Conservation (phyloP, 106 monocot species). For the Agapanthus africanus region DNA sequence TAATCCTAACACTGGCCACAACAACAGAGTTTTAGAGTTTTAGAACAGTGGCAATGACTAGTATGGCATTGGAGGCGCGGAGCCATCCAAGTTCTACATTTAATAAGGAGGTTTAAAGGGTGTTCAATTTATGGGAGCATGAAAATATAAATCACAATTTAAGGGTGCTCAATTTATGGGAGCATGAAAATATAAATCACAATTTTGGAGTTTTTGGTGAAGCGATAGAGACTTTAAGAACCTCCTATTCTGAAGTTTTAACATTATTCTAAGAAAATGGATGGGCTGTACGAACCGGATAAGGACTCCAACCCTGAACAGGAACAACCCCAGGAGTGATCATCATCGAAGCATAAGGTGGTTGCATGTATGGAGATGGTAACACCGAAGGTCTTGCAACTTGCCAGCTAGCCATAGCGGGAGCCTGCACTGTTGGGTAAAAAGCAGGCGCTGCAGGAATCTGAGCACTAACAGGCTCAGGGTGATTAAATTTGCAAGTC, state of each 20-base stretch:
- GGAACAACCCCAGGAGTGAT: conserved; percentile 58
- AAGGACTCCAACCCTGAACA: conserved; percentile 71
- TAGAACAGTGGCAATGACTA: no score
- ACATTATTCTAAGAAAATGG: background rate
- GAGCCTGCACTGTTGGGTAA: conserved; percentile 44
- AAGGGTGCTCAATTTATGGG: no score
- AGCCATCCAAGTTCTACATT: no score
- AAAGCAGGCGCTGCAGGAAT: conserved; percentile 37
- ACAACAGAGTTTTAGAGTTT: no score
- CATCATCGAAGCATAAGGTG: conserved; percentile 68
- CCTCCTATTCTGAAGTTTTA: background rate
- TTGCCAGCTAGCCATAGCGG: conserved; percentile 48
- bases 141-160: no score
- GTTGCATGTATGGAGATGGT: conserved; percentile 51
- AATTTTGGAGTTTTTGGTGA: no score
- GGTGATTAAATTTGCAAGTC: conserved; percentile 92
- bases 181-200: no score
- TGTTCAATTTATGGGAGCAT: no score
- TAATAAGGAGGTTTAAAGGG: no score
- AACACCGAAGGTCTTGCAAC: conserved; percentile 42
- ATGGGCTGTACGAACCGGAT: conserved; percentile 46
- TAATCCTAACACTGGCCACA: no score
- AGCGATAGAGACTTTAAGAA: background rate
- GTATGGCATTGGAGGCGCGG: no score
- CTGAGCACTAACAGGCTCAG: conserved; percentile 39